phyloP scores from a whole-genome alignment of 768 basidiomycete species.

The Chiua virens region DNA sequence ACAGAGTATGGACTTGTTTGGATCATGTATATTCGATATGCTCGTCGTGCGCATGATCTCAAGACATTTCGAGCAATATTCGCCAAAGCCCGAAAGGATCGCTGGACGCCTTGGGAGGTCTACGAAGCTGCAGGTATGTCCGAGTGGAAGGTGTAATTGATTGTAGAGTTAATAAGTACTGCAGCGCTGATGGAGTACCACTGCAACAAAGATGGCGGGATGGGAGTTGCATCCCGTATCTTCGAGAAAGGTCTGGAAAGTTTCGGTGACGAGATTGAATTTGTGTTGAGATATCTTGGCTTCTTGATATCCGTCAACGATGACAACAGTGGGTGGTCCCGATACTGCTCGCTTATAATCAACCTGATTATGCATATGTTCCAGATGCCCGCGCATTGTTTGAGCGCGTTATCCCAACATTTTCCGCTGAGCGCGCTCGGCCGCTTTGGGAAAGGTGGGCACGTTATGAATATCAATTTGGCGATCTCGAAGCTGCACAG shows the following conservation, averaged over 20 bases:
- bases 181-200: conserved; percentile 95
- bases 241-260: conserved; percentile 90
- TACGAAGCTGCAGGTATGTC: conserved; percentile 84
- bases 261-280: conserved; percentile 82
- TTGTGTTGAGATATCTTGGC: conserved; percentile 83
- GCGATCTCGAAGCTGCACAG: conserved; percentile 84
- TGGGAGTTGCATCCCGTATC: conserved; percentile 80
- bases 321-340: conserved; percentile 73
- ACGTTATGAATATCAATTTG: conserved; percentile 91
- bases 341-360: background rate
- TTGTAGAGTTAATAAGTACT: conserved; percentile 7
- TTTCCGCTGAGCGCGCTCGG: conserved; percentile 74
- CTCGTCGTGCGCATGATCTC: conserved; percentile 82
- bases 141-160: background rate
- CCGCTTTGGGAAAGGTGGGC: conserved; percentile 97
- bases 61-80: conserved; percentile 78
- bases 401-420: conserved; percentile 80
- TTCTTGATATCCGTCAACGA: conserved; percentile 96
- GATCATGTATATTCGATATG: conserved; percentile 94
- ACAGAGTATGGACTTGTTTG: conserved; percentile 76
- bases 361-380: conserved; percentile 2
- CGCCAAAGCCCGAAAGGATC: conserved; percentile 73
- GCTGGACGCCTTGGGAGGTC: conserved; percentile 86
- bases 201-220: conserved; percentile 69
- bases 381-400: conserved; percentile 95